These are phyloP conservation scores for Cutaneotrichosporon sp. DNA, from an alignment of 1,284 basidiomycete genomes.

Conservation along the genomic window DNA sequence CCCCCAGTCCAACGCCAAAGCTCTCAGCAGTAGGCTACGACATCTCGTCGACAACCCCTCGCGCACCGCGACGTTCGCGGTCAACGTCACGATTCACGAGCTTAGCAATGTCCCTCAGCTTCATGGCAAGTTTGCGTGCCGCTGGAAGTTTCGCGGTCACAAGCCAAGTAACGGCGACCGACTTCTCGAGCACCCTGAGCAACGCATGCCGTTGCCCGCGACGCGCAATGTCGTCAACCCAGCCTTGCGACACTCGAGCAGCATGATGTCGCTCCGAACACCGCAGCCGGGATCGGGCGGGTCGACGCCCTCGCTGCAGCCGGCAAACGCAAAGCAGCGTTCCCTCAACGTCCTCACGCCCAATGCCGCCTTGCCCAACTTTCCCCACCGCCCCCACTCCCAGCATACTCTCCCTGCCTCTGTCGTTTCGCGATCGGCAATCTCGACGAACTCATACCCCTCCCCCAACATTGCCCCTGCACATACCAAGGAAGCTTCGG, in stretches of 20 bases:
- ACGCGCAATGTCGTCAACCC: conserved; percentile 1
- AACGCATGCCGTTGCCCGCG: conserved; percentile 7
- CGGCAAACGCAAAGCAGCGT: not conserved
- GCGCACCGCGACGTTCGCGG: conserved; percentile 34
- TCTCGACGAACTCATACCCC: not conserved
- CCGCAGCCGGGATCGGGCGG: not conserved
- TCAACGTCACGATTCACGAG: conserved; percentile 41
- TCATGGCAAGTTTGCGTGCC: conserved; percentile 40
- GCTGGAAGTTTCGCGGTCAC: conserved; percentile 46
- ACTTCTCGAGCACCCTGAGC: conserved; percentile 14
- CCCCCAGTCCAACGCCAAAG: not conserved
- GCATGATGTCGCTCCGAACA: conserved; percentile 7
- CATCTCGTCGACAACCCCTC: conserved; percentile 37
- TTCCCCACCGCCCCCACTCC: not conserved
- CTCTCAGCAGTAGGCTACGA: conserved; percentile 16
- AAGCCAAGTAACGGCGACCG: conserved; percentile 27
- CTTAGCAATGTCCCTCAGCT: conserved; percentile 48
- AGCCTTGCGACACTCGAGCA: not conserved
- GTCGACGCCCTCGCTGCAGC: not conserved
- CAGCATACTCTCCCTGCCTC: conserved; percentile 1
- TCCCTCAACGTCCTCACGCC: not conserved
- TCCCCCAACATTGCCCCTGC: not conserved
- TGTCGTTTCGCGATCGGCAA: conserved; percentile 1
- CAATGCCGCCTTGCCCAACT: not conserved
- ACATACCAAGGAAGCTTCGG: conserved; percentile 4